These are phyloP conservation scores for Myriosclerotinia duriaeana DNA, from an alignment of 2,329 filamentous ascomycete species.

Conservation along the genomic window DNA sequence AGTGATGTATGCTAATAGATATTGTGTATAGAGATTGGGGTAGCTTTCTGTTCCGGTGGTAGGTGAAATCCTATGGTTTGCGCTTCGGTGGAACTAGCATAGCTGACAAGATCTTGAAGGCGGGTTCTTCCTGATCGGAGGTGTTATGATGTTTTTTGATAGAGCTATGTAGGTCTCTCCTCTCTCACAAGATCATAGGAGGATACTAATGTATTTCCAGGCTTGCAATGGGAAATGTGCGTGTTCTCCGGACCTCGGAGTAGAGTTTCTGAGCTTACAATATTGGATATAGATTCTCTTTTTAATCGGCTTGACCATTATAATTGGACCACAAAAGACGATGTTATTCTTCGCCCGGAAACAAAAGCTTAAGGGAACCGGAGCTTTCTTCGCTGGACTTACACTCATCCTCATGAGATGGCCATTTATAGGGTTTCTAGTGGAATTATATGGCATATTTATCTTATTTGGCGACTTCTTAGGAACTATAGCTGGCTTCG, in stretches of 20 bases:
- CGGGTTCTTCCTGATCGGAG: slow-evolving; percentile 90
- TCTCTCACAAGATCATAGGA: not conserved
- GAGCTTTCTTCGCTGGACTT: slow-evolving; percentile 82
- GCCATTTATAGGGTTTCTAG: slow-evolving; percentile 84
- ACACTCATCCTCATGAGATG: slow-evolving; percentile 83
- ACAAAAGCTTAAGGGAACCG: slow-evolving; percentile 89
- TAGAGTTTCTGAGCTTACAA: slow-evolving; percentile 47
- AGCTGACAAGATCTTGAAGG: slow-evolving; percentile 52
- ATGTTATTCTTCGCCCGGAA: slow-evolving; percentile 89
- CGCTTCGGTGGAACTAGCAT: slow-evolving; percentile 25
- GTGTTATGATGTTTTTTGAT: slow-evolving; percentile 97
- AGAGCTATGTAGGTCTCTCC: slow-evolving; percentile 72
- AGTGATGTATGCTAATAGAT: slow-evolving; percentile 34
- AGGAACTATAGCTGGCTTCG: slow-evolving; percentile 86
- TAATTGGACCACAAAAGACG: slow-evolving; percentile 91
- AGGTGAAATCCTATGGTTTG: slow-evolving; percentile 48
- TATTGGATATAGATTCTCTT: slow-evolving; percentile 75
- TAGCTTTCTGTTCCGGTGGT: slow-evolving; percentile 97
- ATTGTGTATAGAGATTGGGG: slow-evolving; percentile 73
- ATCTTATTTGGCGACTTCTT: slow-evolving; percentile 96
- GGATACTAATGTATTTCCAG: slow-evolving; percentile 45
- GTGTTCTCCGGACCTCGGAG: slow-evolving; percentile 8
- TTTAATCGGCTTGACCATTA: slow-evolving; percentile 91
- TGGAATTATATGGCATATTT: slow-evolving; percentile 91
- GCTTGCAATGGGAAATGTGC: slow-evolving; percentile 89